A percentile compares a stretch with the other conserved stretches of the same genome.
These are phyloP conservation scores for Pyrenophora teres DNA, from an alignment of 2,329 filamentous ascomycete genomes.

Conservation along the genomic window DNA sequence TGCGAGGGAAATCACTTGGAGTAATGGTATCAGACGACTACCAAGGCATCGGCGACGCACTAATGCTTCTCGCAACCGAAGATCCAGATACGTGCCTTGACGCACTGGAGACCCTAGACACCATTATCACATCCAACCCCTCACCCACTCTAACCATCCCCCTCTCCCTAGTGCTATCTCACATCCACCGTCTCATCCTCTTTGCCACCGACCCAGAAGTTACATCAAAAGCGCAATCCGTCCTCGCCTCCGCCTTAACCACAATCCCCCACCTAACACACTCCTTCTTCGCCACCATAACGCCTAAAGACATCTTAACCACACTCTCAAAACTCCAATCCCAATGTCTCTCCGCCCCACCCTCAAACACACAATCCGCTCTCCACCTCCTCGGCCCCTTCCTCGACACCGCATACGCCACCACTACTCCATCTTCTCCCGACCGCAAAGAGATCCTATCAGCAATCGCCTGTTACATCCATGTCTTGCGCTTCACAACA, in stretches of 20 bases:
- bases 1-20: conserved; percentile 18
- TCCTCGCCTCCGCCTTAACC: conserved; percentile 30
- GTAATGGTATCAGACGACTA: conserved; percentile 20
- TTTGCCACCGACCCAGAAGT: conserved; percentile 32
- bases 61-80: conserved; percentile 26
- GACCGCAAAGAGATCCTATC: conserved; percentile 10
- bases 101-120: conserved; percentile 28
- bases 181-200: conserved; percentile 28
- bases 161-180: conserved; percentile 24
- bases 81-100: conserved; percentile 36
- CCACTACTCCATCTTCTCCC: not conserved
- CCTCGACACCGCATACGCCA: conserved; percentile 33
- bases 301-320: conserved; percentile 14
- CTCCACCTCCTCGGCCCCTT: conserved; percentile 40
- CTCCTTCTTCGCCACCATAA: conserved; percentile 26
- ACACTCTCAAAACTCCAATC: conserved; percentile 31
- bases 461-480: conserved; percentile 32
- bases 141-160: conserved; percentile 16
- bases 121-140: conserved; percentile 18
- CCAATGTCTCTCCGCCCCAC: conserved; percentile 34
- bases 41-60: conserved; percentile 30
- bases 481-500: conserved; percentile 37
- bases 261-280: conserved; percentile 1
- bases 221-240: conserved; percentile 34
- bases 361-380: conserved; percentile 39